Conservation (phyloP, 2,329 filamentous ascomycete genomes). For the Paracamarosporium sp. region DNA sequence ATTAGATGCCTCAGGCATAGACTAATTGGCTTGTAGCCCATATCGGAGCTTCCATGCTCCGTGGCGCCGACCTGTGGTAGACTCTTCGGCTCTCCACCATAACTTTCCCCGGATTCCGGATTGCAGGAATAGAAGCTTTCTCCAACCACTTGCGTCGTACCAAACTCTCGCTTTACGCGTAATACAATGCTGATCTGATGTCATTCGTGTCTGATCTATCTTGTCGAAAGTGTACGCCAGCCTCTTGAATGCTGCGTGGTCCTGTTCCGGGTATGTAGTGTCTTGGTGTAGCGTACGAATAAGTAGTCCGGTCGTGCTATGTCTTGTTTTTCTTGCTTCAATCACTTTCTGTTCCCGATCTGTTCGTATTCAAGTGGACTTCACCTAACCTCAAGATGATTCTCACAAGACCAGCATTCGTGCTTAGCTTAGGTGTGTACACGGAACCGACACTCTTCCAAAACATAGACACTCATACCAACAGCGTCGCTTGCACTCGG, state of each 20-base stretch:
- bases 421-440: conserved; percentile 14
- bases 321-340: neutral
- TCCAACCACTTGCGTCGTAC: conserved; percentile 10
- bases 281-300: conserved; percentile 2
- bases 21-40: neutral
- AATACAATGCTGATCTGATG: conserved; percentile 10
- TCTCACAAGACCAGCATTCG: conserved; percentile 1
- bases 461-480: conserved; percentile 1
- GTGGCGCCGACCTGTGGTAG: conserved; percentile 32
- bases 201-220: conserved; percentile 16
- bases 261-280: conserved; percentile 1
- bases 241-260: conserved; percentile 8
- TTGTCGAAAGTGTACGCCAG: conserved; percentile 9
- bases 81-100: conserved; percentile 38
- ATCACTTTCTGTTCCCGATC: neutral
- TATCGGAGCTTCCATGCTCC: conserved; percentile 24
- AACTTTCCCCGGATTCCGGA: conserved; percentile 2
- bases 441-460: neutral
- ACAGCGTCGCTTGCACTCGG: conserved; percentile 18
- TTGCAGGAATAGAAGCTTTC: neutral
- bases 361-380: neutral
- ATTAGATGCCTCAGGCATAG: neutral
- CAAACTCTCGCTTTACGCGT: conserved; percentile 6
- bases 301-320: conserved; percentile 10
- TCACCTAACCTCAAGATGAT: conserved; percentile 3